A percentile compares a stretch with the other conserved stretches of the same genome.
These are phyloP conservation scores for Eurotiales sp. DNA, from an alignment of 2,329 filamentous ascomycete species.

Conservation along the genomic window DNA sequence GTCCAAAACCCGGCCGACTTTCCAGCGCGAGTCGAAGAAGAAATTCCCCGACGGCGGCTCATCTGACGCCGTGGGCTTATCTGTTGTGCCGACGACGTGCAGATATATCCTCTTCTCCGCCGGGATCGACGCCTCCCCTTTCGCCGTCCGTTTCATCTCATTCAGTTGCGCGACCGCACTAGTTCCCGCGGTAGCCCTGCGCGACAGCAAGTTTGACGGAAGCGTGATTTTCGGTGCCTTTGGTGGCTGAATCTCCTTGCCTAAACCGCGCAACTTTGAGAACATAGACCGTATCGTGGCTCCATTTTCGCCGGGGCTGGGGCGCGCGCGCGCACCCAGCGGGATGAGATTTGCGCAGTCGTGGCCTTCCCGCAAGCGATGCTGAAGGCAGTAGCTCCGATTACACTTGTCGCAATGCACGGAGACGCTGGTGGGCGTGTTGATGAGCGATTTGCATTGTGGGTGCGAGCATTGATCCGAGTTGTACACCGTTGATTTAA, in stretches of 20 bases:
- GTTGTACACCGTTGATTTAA: constrained; percentile 55
- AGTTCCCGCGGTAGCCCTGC: constrained; percentile 49
- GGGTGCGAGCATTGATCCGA: constrained; percentile 50
- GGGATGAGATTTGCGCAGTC: constrained; percentile 73
- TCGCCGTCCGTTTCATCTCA: constrained; percentile 77
- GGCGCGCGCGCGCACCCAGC: constrained; percentile 47
- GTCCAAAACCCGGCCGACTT: constrained; percentile 64
- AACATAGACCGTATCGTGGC: constrained; percentile 67
- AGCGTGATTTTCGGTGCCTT: constrained; percentile 34
- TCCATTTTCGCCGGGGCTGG: constrained; percentile 50
- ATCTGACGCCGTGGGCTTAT: constrained; percentile 64
- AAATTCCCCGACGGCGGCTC: constrained; percentile 80
- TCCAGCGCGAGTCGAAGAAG: constrained; percentile 81
- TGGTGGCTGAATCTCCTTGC: constrained; percentile 55
- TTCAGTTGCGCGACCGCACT: constrained; percentile 68
- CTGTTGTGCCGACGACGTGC: constrained; percentile 83
- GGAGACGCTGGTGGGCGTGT: constrained; percentile 48
- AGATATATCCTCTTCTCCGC: constrained; percentile 85
- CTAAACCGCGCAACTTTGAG: constrained; percentile 75
- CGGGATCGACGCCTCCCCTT: constrained; percentile 80
- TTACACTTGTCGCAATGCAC: constrained; percentile 50
- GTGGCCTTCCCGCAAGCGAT: constrained; percentile 64
- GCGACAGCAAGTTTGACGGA: constrained; percentile 29
- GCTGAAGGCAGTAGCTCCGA: constrained; percentile 49
- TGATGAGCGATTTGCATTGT: constrained; percentile 50